These are phyloP conservation scores for Sonneratia caseolaris DNA, from an alignment of 345 rosid species.

Conservation along the genomic window DNA sequence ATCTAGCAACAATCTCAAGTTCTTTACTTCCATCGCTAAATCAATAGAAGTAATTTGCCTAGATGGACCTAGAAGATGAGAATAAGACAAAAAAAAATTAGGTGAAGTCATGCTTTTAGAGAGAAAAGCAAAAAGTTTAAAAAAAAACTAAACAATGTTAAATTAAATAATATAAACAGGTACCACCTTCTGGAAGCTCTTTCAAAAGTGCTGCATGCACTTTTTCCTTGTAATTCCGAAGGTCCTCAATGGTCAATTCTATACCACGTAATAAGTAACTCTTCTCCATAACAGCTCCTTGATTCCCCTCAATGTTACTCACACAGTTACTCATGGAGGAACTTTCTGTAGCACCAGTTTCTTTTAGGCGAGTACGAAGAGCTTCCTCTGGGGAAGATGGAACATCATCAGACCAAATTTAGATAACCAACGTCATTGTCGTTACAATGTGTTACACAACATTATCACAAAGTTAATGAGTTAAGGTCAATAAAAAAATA, in stretches of 20 bases:
- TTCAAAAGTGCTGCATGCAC: constrained; percentile 41
- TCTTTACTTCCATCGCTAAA: constrained; percentile 48
- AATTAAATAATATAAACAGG: not conserved
- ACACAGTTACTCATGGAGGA: constrained; percentile 40
- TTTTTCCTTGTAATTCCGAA: constrained; percentile 54
- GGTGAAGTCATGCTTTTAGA: not conserved
- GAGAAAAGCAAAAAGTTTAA: constrained; percentile 12
- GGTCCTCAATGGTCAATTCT: constrained; percentile 41
- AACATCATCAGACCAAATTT: constrained; percentile 16
- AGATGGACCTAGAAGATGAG: constrained; percentile 40
- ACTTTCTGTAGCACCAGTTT: constrained; percentile 87
- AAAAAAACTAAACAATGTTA: constrained; percentile 4
- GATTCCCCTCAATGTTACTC: constrained; percentile 33
- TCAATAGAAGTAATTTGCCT: constrained; percentile 34
- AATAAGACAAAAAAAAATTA: constrained; percentile 1
- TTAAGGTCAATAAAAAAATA: not conserved
- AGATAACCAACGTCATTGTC: not conserved
- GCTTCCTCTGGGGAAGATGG: constrained; percentile 37
- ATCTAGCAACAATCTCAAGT: constrained; percentile 45
- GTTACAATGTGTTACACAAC: not conserved
- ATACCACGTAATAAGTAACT: constrained; percentile 14
- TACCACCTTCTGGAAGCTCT: constrained; percentile 42
- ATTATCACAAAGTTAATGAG: not conserved
- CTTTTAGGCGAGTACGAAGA: constrained; percentile 60
- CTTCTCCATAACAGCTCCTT: constrained; percentile 29